Base-by-base conservation (phyloP, 2,329 filamentous ascomycete genomes). In the Cordyceps tenuipes region DNA sequence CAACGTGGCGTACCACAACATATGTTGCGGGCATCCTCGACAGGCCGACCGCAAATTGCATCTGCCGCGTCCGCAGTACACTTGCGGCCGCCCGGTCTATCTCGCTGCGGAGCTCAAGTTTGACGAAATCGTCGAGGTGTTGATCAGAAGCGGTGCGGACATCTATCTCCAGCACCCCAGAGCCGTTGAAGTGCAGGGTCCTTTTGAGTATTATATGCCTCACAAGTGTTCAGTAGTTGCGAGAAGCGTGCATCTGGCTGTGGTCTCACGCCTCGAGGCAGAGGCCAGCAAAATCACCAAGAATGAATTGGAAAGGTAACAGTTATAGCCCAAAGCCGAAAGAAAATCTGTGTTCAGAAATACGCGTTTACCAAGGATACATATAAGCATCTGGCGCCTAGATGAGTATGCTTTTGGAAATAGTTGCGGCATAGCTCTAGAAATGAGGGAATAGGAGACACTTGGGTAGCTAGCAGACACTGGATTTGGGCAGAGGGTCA, bases 1-100 rank as follows among this genome's bases (percentile, higher is more conserved):
- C 54, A 57, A 57, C 31, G 54, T 49, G n/a, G 54, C 54, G 21
- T 57, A 57, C 31, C 54, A 57, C 17, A 26, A 29, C 15, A 34
- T 57, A 12, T 48, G 55, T 31, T 21, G n/a, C 44, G 29, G 19
- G 15, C 44, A 50, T 13, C 55, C 31, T 7, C 55, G 31, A 29
- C 31, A 57, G 7, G 55, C 39, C 29, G 29, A 3, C 17, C 1
- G 8, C 6, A 44, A 19, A 3, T 15, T 21, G 34, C 46, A 13
- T 34, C 46, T 50, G 21, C 46, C 55, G 8, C 13, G 13, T 13
- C 55, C 46, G 17, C n/a, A 57, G 21, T 50, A 50, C 21, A 26
- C 2, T 19, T 57, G 55, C 21, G 46, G 55, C 23, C 46, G 44
- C 15, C 55, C 55, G 5, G 46, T 50, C 19, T 46, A 57, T 34